These are phyloP conservation scores for Rugonectria rugulosa DNA, from an alignment of 2,329 filamentous ascomycete species.

Conservation along the genomic window DNA sequence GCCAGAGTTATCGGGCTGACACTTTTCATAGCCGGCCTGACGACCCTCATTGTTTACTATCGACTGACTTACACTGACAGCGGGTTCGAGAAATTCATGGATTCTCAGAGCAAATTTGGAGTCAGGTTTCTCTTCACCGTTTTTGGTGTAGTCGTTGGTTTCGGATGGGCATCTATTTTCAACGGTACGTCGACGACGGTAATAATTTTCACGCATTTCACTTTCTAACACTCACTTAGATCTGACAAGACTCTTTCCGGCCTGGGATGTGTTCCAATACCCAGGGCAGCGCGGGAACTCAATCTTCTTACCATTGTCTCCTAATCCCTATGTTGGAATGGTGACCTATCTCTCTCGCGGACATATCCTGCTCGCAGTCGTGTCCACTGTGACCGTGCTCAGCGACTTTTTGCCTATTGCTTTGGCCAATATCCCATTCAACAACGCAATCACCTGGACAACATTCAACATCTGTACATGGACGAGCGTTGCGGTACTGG, in stretches of 20 bases:
- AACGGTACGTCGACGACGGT: not conserved
- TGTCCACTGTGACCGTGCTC: not conserved
- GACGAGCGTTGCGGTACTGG: not conserved
- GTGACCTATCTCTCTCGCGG: not conserved
- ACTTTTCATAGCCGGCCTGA: not conserved
- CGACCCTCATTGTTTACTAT: slow-evolving; percentile 1
- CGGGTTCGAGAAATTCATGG: slow-evolving; percentile 7
- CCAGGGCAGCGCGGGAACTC: not conserved
- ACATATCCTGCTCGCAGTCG: not conserved
- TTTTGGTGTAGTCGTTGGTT: not conserved
- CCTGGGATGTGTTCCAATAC: slow-evolving; percentile 2
- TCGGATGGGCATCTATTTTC: slow-evolving; percentile 1
- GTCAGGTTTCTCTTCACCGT: slow-evolving; percentile 1
- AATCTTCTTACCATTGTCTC: not conserved
- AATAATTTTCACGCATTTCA: too few species aligned
- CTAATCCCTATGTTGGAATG: not conserved
- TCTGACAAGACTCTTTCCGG: not conserved
- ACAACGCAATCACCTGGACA: not conserved
- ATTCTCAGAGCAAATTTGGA: slow-evolving; percentile 1
- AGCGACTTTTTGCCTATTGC: slow-evolving; percentile 8
- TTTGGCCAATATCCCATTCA: slow-evolving; percentile 7
- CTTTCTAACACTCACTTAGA: not conserved
- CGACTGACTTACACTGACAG: not conserved
- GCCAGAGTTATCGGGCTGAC: not conserved
- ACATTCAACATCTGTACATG: slow-evolving; percentile 4